Evolutionary conservation across 805 yeast genomes (phyloP).

Genomic region (Priceomyces haplophilus): DNA sequence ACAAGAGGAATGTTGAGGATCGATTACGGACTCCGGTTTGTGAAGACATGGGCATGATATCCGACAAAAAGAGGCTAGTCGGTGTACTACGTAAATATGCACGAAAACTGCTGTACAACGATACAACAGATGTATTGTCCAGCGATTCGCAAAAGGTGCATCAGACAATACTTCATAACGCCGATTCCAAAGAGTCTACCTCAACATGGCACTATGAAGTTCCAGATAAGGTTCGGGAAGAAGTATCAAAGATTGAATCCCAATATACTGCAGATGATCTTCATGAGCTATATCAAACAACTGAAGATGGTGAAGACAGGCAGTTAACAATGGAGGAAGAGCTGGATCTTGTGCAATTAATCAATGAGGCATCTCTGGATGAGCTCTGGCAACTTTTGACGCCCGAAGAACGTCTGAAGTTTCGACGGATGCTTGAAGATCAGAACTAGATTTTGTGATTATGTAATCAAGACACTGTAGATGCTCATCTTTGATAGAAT

Average conservation of each 20-base stretch:
- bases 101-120: not conserved
- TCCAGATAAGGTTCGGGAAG: conserved; percentile 1
- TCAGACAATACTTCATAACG: too few species aligned
- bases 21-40: not conserved
- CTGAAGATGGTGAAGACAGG: conserved; percentile 5
- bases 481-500: conserved; percentile 13
- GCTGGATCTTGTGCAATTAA: conserved; percentile 1
- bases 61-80: conserved; percentile 3
- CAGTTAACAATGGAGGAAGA: conserved; percentile 6
- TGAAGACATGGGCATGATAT: not conserved
- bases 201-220: conserved; percentile 4
- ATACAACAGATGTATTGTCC: not conserved
- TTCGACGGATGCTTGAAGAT: conserved; percentile 1
- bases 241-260: not conserved
- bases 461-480: conserved; percentile 4
- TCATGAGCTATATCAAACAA: conserved; percentile 2
- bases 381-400: conserved; percentile 1
- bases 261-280: conserved; percentile 1
- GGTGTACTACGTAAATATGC: conserved; percentile 1
- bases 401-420: conserved; percentile 7
- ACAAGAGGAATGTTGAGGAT: conserved; percentile 2
- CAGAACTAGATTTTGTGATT: conserved; percentile 3
- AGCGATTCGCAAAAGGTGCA: not conserved
- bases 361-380: conserved; percentile 1
- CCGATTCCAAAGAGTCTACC: not conserved